Conservation (phyloP, 148 eudicot species). For the Amaranthus cruentus region DNA sequence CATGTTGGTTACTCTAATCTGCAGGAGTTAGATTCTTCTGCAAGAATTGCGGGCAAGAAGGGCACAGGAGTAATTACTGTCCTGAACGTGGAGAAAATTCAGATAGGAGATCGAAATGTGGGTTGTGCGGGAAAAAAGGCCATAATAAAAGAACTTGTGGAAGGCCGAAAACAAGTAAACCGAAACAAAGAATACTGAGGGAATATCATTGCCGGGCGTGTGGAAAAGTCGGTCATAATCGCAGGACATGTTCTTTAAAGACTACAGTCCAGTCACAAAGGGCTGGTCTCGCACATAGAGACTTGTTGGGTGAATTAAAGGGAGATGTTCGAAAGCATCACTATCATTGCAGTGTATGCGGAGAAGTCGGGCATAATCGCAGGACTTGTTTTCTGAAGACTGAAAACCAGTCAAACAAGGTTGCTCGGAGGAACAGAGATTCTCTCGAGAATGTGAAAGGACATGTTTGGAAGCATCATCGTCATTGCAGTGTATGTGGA, state of each 20-base stretch:
- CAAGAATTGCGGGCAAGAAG: constrained; percentile 82
- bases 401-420: not conserved
- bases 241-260: constrained; percentile 52
- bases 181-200: constrained; percentile 22
- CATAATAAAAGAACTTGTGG: constrained; percentile 76
- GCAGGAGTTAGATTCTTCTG: constrained; percentile 70
- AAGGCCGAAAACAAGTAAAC: constrained; percentile 24
- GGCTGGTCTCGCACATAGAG: not conserved
- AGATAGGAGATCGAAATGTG: constrained; percentile 54
- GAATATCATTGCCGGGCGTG: constrained; percentile 48
- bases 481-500: constrained; percentile 21
- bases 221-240: constrained; percentile 57
- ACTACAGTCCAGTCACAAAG: not conserved
- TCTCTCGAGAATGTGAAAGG: not conserved
- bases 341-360: constrained; percentile 19
- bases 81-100: constrained; percentile 43
- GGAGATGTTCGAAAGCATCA: not conserved
- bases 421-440: no score
- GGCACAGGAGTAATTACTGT: constrained; percentile 77
- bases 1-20: not conserved
- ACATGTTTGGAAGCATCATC: constrained; percentile 3
- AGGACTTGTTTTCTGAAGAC: constrained; percentile 22
- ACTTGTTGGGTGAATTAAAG: not conserved
- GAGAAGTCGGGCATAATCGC: constrained; percentile 22
- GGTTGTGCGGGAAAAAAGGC: constrained; percentile 66